Base-by-base conservation (phyloP, 192 early-diverging fungal genomes). In the Glomus cerebriforme region DNA sequence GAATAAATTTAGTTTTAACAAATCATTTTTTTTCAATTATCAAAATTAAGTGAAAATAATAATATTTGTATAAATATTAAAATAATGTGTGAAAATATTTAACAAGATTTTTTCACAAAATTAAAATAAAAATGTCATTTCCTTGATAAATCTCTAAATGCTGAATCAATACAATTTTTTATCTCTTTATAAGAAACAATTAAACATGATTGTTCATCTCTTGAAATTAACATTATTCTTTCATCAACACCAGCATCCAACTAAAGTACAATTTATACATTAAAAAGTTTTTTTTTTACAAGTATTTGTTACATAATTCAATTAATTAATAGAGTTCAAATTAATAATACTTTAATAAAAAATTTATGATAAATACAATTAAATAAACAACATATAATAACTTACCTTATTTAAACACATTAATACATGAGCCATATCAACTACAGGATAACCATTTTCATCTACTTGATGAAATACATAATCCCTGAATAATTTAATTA, bases 381-480 rank as follows among this genome's bases (percentile, higher is more conserved):
- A 54, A 54, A 19, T 15, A 54, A 19, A 19, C 2, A 22, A 39
- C 3, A 19, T 22, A 19, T 3, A n/a, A 54, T 43, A 12, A 54
- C 15, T 59, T 87, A 95, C 95, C 93, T 96, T 98, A 86, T 99
- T 99, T 67, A 99, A 87, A 81, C 95, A 96, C 22, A 92, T 91
- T 32, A 99, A 59, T 15, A 98, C 93, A 88, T 99, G 98, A 3
- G 92, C 92, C 85, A 99, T 91, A 80, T 97, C 96, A 13, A 96
- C 82, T 17, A 96, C 88, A 12, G 97, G 94, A 54, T 88, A 86
- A 9, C 96, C 95, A 59, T 87, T 85, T 54, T 92, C 91, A 80
- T 97, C 91, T 17, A 98, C 96, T 81, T 96, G 93, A 83, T 99
- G 98, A 82, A 99, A 99, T 27, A 99, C 94, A 78, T 96, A 98